phyloP scores from a whole-genome alignment of 257 asterid genomes.

The Anisodus tanguticus region DNA sequence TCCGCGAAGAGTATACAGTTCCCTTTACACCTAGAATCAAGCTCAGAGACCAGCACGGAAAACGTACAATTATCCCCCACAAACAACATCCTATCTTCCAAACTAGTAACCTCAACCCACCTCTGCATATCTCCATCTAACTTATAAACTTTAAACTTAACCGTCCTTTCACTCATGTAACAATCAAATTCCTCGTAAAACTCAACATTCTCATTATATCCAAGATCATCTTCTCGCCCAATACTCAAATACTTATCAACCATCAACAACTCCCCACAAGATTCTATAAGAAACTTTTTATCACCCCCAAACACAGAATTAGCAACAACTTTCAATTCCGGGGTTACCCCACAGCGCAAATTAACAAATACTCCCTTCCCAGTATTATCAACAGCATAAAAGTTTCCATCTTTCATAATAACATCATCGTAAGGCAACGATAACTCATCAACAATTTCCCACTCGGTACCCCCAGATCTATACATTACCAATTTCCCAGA shows the following conservation, averaged over 20 bases:
- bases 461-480: constrained; percentile 72
- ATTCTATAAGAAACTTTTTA: constrained; percentile 77
- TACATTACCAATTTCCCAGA: constrained; percentile 74
- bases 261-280: constrained; percentile 62
- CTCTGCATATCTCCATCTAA: constrained; percentile 53
- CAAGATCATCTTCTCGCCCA: constrained; percentile 67
- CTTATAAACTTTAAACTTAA: constrained; percentile 75
- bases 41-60: constrained; percentile 60
- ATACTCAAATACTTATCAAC: constrained; percentile 71
- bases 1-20: constrained; percentile 73
- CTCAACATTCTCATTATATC: constrained; percentile 62
- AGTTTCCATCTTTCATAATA: constrained; percentile 53
- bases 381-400: constrained; percentile 68
- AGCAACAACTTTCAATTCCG: constrained; percentile 51
- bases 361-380: constrained; percentile 66
- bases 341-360: constrained; percentile 32
- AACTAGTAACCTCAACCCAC: constrained; percentile 65
- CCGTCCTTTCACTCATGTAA: constrained; percentile 68
- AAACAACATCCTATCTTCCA: constrained; percentile 75
- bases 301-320: constrained; percentile 68
- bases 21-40: constrained; percentile 50
- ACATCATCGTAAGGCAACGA: constrained; percentile 78
- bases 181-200: constrained; percentile 74
- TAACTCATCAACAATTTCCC: constrained; percentile 66
- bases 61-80: constrained; percentile 81